Base-by-base conservation (phyloP, 2,329 filamentous ascomycete species). In the Coleophoma cylindrospora region DNA sequence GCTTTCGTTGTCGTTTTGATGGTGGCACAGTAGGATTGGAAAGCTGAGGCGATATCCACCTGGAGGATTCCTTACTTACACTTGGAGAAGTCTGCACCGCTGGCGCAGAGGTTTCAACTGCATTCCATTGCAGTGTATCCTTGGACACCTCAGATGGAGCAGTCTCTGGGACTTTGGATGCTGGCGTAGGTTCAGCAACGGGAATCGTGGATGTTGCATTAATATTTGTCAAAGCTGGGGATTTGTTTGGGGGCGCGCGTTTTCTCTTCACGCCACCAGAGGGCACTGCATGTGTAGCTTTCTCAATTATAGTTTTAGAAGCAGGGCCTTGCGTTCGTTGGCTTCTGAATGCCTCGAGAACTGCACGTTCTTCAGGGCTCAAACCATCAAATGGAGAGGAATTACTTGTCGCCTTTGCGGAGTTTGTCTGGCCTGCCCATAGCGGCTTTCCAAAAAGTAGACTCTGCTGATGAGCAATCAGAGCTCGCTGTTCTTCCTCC, bases 1-100 rank as follows among this genome's bases (percentile, higher is more conserved):
- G 61, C 49, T 70, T 73, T 12, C 68, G 62, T 48, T 69, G 68
- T 32, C 68, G 63, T 51, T 73, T 74, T 2, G 68, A 52, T 38
- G 65, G 57, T 12, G 69, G 66, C 1, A 59, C 51, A 34, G 57
- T 51, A 13, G 57, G 50, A 13, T 57, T 56, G 17, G 41, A 14
- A 3, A 27, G 27, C 27, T 27, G 27, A 27, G 27, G 27, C 6
- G 27, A 27, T 27, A 27, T 10, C 27, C 27, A 27, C 27, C 27
- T 27, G 27, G 27, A 27, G 7, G 27, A 27, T 27, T 27, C 27
- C 7, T 27, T 27, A 27, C 9, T 27, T 27, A 27, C 4, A 27
- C 27, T 51, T 34, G 55, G 49, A 9, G 52, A 19, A 40, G 37
- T 14, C 19, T 15, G 37, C 19, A 14, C 13, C 4, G 40, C 22